Conservation (phyloP, 2,329 filamentous ascomycete genomes). For the Sarocladiaceae sp. region DNA sequence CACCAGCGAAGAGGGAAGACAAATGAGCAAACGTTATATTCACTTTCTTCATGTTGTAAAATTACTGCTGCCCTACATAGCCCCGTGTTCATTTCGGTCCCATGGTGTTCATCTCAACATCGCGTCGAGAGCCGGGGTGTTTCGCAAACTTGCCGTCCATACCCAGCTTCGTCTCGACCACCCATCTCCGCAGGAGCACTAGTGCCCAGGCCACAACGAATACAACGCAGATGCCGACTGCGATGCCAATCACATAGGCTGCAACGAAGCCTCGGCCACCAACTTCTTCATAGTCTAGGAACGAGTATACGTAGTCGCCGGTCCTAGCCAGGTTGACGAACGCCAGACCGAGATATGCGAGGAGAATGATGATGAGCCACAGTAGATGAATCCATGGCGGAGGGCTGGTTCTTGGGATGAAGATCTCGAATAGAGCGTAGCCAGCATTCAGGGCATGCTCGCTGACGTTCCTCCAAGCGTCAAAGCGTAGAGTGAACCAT, state of each 20-base stretch:
- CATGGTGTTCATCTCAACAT: conserved; percentile 22
- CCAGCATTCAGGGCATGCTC: conserved; percentile 70
- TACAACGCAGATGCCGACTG: conserved; percentile 46
- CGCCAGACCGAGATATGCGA: conserved; percentile 67
- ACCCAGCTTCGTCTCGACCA: conserved; percentile 43
- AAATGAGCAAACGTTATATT: too few relatives aligned
- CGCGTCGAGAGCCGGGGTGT: conserved; percentile 16
- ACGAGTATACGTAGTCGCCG: conserved; percentile 72
- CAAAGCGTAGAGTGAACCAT: conserved; percentile 49
- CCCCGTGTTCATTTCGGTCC: conserved; percentile 18
- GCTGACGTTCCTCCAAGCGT: conserved; percentile 63
- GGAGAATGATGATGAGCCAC: conserved; percentile 65
- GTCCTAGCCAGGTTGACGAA: conserved; percentile 68
- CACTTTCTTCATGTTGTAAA: too few relatives aligned
- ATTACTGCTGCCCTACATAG: too few relatives aligned
- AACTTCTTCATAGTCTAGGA: conserved; percentile 62
- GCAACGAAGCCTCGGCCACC: conserved; percentile 48
- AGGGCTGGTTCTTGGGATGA: conserved; percentile 61
- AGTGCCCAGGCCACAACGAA: conserved; percentile 48
- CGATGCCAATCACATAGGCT: conserved; percentile 60
- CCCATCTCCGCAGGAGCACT: conserved; percentile 45
- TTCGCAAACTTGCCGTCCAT: conserved; percentile 37
- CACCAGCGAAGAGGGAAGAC: too few relatives aligned
- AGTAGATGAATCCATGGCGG: conserved; percentile 60
- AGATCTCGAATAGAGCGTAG: conserved; percentile 73